Evolutionary conservation across 257 asterid species (phyloP), one percentile per base, ranked within the genome.

Genomic region (Sherardia arvensis): DNA sequence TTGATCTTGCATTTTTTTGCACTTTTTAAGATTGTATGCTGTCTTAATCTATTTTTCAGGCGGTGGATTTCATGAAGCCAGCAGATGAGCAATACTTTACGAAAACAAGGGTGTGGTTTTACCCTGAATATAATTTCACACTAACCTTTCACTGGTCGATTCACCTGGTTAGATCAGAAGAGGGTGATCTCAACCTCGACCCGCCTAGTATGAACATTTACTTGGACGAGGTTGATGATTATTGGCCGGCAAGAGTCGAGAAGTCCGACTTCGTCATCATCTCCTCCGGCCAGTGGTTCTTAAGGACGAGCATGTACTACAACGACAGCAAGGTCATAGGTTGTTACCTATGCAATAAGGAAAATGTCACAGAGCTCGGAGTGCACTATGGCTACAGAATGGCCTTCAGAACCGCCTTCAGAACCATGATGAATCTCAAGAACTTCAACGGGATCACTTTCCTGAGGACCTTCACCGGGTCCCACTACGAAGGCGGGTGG

Each of bases 401-500:
- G 77, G 77, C 80, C 30, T 71, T 78, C 25, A 61, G 61, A 43
- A 74, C 76, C 10, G 61, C 74, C 3, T 66, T 73, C n/a, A 71
- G 49, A 57, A 66, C 73, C 4, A 53, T 78, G 27, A 57, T 69
- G 30, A 71, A 57, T 33, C 22, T 34, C 1, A 66, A 67, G 8
- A 61, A 62, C 28, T 74, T 53, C 36, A 64, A 68, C 26, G 77
- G 79, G 6, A 51, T 71, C 0, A 60, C 73, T 0, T 60, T 63
- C 11, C 38, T 71, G 8, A 68, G 79, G 56, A 74, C 79, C 1
- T 55, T 71, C 17, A 63, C 95, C 26, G 93, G 97, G n/a, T 86
- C 94, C 45, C 96, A 91, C 53, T 88, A 83, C 64, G 97, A 86
- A 73, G 90, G 90, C 9, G 98, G 79, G 47, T 69, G 71, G 61